Evolutionary conservation across 768 basidiomycete species (phyloP).

Genomic region (Daedaleopsis sinensis): DNA sequence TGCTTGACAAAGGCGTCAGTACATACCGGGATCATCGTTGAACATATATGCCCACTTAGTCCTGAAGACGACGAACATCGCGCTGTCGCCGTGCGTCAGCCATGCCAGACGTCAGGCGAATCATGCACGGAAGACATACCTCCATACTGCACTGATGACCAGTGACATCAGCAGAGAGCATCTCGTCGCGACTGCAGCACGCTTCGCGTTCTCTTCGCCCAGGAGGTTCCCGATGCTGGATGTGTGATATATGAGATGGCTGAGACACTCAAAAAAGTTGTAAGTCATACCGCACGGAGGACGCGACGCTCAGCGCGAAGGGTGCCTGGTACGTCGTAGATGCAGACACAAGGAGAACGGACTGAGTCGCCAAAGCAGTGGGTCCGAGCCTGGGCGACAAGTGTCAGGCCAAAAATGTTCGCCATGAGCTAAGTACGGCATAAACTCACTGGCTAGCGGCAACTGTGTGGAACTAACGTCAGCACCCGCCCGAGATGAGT

Average conservation of each 20-base stretch:
- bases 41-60: constrained; percentile 60
- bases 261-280: background rate
- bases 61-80: constrained; percentile 46
- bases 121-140: constrained; percentile 40
- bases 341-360: constrained; percentile 76
- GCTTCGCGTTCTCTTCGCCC: constrained; percentile 74
- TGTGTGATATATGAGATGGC: constrained; percentile 1
- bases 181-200: constrained; percentile 70
- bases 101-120: constrained; percentile 2
- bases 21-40: constrained; percentile 52
- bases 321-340: constrained; percentile 85
- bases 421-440: background rate
- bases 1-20: no score
- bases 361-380: constrained; percentile 83
- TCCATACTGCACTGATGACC: constrained; percentile 63
- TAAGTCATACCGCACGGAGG: constrained; percentile 72
- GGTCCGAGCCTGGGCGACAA: constrained; percentile 65
- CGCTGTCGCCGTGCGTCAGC: constrained; percentile 30
- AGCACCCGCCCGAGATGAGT: background rate
- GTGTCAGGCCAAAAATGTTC: background rate
- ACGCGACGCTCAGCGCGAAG: constrained; percentile 78
- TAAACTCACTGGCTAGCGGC: constrained; percentile 54
- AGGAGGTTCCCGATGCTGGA: constrained; percentile 84
- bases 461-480: constrained; percentile 35
- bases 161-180: constrained; percentile 70